phyloP scores from a whole-genome alignment of 495 filamentous ascomycete species.

The Aspergillus cavernicola region DNA sequence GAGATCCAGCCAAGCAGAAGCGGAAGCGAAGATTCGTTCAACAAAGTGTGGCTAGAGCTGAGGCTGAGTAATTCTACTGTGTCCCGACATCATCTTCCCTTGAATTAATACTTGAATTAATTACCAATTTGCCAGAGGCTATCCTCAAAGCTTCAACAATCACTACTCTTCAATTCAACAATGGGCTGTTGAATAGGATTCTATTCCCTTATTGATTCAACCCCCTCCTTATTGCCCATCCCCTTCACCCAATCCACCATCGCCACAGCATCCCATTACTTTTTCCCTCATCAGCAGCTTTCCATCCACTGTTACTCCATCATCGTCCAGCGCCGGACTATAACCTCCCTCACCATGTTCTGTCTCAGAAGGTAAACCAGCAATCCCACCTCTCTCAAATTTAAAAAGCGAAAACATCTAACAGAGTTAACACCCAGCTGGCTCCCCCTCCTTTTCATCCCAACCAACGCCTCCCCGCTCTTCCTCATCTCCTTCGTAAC shows the following conservation, averaged over 20 bases:
- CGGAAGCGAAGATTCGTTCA: slow-evolving; percentile 6
- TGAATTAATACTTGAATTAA: too few relatives aligned
- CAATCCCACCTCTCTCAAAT: not conserved
- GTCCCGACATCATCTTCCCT: too few relatives aligned
- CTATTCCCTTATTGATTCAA: not conserved
- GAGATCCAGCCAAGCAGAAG: slow-evolving; percentile 1
- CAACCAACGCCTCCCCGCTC: slow-evolving; percentile 72
- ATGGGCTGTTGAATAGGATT: not conserved
- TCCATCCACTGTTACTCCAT: not conserved
- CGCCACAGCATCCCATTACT: slow-evolving; percentile 12
- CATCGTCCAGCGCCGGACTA: not conserved
- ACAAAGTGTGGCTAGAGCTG: slow-evolving; percentile 19
- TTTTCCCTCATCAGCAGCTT: slow-evolving; percentile 3
- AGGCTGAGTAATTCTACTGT: too few relatives aligned
- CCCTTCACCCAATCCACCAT: not conserved
- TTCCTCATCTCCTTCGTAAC: slow-evolving; percentile 90
- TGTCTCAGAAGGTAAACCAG: slow-evolving; percentile 68
- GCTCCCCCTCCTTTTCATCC: slow-evolving; percentile 45
- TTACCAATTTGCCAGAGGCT: too few relatives aligned
- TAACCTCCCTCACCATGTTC: slow-evolving; percentile 57
- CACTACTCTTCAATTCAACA: not conserved
- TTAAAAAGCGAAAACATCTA: not conserved
- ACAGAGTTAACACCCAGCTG: slow-evolving; percentile 44
- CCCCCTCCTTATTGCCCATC: not conserved
- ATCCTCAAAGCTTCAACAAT: too few relatives aligned